These are phyloP conservation scores for Lonicera japonica DNA, from an alignment of 129 eudicot genomes.

Conservation along the genomic window DNA sequence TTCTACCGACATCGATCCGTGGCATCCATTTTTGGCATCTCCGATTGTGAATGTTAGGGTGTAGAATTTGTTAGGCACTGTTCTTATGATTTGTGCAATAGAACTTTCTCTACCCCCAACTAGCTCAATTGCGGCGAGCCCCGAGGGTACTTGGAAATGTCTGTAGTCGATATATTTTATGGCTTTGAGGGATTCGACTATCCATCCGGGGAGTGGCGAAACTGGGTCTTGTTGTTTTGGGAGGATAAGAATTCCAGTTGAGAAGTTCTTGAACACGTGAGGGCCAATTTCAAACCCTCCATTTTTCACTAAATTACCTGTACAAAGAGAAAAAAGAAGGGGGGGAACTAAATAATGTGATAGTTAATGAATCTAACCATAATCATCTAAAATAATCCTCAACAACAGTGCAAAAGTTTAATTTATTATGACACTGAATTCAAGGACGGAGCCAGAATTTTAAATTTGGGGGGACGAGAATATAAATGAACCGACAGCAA, in stretches of 20 bases:
- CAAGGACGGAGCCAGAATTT: too few species aligned
- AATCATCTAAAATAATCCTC: background rate
- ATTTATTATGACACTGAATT: too few species aligned
- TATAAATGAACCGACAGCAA: too few species aligned
- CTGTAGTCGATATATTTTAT: slow-evolving; percentile 59
- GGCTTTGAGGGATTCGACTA: slow-evolving; percentile 67
- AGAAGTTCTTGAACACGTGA: slow-evolving; percentile 49
- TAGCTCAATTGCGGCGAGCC: slow-evolving; percentile 55
- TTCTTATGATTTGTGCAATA: slow-evolving; percentile 49
- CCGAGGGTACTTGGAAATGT: slow-evolving; percentile 57
- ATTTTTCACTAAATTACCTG: slow-evolving; percentile 63
- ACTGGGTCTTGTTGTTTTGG: slow-evolving; percentile 46
- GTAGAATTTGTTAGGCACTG: slow-evolving; percentile 37
- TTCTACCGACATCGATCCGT: slow-evolving; percentile 77
- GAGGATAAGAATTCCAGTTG: slow-evolving; percentile 64
- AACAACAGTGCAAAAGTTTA: background rate
- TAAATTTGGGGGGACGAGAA: too few species aligned
- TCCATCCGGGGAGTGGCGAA: slow-evolving; percentile 87
- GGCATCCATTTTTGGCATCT: slow-evolving; percentile 61
- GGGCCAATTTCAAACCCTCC: slow-evolving; percentile 77
- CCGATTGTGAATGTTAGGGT: slow-evolving; percentile 46
- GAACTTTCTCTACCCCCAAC: slow-evolving; percentile 74
- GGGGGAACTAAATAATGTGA: background rate
- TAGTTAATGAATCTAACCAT: too few species aligned
- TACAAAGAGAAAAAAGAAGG: background rate